A percentile compares a stretch with the other conserved stretches of the same genome.
These are phyloP conservation scores for Penicillium goetzii DNA, from an alignment of 495 filamentous ascomycete species.

Conservation along the genomic window DNA sequence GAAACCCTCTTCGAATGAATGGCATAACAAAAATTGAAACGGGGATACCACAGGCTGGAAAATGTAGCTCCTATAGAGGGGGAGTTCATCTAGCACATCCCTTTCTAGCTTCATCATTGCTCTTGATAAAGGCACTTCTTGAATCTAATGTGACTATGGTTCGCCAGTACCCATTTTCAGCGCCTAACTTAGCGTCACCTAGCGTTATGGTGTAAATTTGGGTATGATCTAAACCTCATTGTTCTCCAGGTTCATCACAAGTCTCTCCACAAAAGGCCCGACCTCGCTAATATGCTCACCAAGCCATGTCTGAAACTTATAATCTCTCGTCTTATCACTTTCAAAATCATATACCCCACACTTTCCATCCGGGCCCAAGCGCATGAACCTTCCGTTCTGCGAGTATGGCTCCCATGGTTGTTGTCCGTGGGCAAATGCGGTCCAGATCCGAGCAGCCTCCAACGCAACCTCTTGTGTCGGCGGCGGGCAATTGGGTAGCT, in stretches of 20 bases:
- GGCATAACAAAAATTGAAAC: slow-evolving; percentile 15
- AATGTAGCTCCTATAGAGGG: slow-evolving; percentile 15
- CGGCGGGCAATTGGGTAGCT: slow-evolving; percentile 5
- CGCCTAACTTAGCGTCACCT: no score
- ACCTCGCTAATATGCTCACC: neutral
- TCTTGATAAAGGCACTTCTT: slow-evolving; percentile 2
- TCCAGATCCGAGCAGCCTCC: slow-evolving; percentile 14
- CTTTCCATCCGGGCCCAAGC: slow-evolving; percentile 15
- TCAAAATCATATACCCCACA: slow-evolving; percentile 8
- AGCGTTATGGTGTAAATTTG: neutral
- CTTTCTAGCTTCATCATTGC: slow-evolving; percentile 11
- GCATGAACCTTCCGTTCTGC: slow-evolving; percentile 11
- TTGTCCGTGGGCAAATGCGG: slow-evolving; percentile 16
- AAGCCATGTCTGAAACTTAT: slow-evolving; percentile 5
- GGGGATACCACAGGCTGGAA: slow-evolving; percentile 17
- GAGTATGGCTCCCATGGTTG: slow-evolving; percentile 17
- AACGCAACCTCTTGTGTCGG: slow-evolving; percentile 1
- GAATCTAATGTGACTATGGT: slow-evolving; percentile 4
- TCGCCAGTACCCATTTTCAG: neutral
- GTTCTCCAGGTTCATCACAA: slow-evolving; percentile 2
- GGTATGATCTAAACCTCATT: neutral
- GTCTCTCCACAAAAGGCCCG: neutral
- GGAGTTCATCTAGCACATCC: slow-evolving; percentile 11
- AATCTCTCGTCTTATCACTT: slow-evolving; percentile 8
- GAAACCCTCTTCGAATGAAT: slow-evolving; percentile 16